Base-by-base conservation (phyloP, 2,329 filamentous ascomycete species). In the Cladosporium sp. region DNA sequence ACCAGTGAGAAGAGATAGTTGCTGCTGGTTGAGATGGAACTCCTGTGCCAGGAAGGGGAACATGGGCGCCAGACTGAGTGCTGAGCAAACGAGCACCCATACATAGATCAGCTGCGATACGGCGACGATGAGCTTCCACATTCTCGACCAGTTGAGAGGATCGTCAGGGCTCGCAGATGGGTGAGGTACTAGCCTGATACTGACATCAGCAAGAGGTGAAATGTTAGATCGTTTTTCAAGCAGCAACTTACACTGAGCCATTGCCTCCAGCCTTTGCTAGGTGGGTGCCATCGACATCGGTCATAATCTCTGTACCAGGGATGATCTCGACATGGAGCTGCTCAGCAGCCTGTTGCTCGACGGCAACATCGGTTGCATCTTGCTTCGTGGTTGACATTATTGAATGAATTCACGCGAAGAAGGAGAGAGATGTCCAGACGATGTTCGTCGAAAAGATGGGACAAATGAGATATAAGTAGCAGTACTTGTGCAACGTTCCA, bases 51-150 rank as follows among this genome's bases (percentile, higher is more conserved):
- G 73, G 10, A 80, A 72, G 1, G 79, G 78, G 64, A 81, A 81
- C 73, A 81, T 77, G 1, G 79, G 80, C 1, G 79, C 79, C 33
- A 81, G 75, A 3, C 78, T 81, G 2, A 81, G 72, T 4, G 79
- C 79, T 3, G 78, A 77, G 18, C 78, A 79, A 0, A 81, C 79
- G 3, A 78, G 72, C 12, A 81, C 78, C 76, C 79, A 81, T 12
- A 79, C 76, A 65, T 80, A 79, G 16, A 80, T 70, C 64, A 77
- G 73, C 64, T 80, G 78, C 18, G 76, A 77, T n/a, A 72, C 68
- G 59, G 79, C 76, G 6, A 74, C 76, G 59, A 73, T 74, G 40
- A 79, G 61, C 53, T 74, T 74, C 72, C 73, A 74, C 18, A 66
- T 55, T 21, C 65, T 65, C 14, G 65, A 67, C 73, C 73, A 75